These are phyloP conservation scores for Aspergillus pseudonomiae DNA, from an alignment of 2,329 filamentous ascomycete species.

Conservation along the genomic window DNA sequence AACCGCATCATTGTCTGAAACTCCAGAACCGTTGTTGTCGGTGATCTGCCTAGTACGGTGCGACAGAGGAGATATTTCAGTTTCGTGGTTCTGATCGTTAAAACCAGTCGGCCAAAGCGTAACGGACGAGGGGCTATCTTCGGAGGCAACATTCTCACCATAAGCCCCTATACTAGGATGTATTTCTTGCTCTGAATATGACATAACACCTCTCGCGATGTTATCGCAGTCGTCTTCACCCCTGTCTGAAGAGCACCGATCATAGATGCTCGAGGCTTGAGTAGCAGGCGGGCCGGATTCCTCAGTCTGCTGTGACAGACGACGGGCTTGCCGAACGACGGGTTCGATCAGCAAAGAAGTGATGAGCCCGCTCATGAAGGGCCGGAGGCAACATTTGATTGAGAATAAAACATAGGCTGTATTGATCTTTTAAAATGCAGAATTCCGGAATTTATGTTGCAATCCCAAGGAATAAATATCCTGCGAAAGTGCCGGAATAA, in stretches of 20 bases:
- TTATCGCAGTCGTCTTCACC: conserved; percentile 16
- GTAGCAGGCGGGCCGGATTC: conserved; percentile 24
- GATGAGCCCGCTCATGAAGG: conserved; percentile 50
- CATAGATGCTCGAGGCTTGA: conserved; percentile 25
- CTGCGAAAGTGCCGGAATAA: conserved; percentile 15
- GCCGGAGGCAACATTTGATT: conserved; percentile 23
- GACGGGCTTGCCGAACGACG: conserved; percentile 46
- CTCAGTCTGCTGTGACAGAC: conserved; percentile 35
- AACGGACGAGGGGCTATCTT: conserved; percentile 26
- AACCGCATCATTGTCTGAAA: background rate
- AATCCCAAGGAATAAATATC: background rate
- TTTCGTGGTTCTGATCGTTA: conserved; percentile 13
- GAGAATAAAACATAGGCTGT: conserved; percentile 4
- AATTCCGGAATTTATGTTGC: background rate
- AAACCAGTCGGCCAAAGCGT: conserved; percentile 18
- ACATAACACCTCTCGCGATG: conserved; percentile 13
- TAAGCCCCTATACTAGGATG: conserved; percentile 8
- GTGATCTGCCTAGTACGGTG: background rate
- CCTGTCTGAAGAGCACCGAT: conserved; percentile 23
- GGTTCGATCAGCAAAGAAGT: conserved; percentile 48
- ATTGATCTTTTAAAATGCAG: background rate
- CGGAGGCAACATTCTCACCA: conserved; percentile 26
- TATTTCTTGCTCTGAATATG: conserved; percentile 15
- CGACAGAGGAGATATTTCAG: background rate
- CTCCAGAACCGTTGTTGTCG: background rate